Conservation (phyloP, 139 green algal genomes). For the Trebouxia sp. region DNA sequence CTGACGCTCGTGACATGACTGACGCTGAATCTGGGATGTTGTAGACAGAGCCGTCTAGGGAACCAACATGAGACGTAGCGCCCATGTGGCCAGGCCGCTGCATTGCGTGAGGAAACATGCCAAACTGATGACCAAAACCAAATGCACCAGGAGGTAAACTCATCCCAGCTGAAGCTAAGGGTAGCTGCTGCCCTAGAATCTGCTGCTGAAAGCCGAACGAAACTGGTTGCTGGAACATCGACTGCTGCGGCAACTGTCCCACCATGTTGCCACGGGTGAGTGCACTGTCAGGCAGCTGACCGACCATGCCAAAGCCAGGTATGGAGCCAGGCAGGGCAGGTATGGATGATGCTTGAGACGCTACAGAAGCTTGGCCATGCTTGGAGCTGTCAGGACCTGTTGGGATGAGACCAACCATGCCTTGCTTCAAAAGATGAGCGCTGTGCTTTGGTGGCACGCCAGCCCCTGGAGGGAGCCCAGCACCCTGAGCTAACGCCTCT, state of each 20-base stretch:
- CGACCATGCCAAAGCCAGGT: slow-evolving; percentile 19
- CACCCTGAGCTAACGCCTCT: background rate
- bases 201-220: slow-evolving; percentile 19
- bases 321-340: slow-evolving; percentile 11
- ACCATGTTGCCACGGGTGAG: background rate
- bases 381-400: background rate
- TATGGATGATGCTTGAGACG: background rate
- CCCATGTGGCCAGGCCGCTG: background rate
- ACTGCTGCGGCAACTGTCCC: background rate
- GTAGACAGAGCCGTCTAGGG: slow-evolving; percentile 4
- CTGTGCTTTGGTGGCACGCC: background rate
- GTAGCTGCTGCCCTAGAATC: background rate
- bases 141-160: background rate
- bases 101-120: background rate
- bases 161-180: background rate
- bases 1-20: slow-evolving; percentile 1
- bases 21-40: slow-evolving; percentile 9
- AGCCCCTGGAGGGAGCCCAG: background rate
- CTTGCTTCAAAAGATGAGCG: background rate
- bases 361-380: too few relatives aligned
- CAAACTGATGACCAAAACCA: slow-evolving; percentile 3
- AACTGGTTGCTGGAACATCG: slow-evolving; percentile 15
- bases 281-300: background rate
- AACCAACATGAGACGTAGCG: background rate
- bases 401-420: background rate